These are phyloP conservation scores for Tetrapyrgos nigripes DNA, from an alignment of 1,284 basidiomycete genomes.

Conservation along the genomic window DNA sequence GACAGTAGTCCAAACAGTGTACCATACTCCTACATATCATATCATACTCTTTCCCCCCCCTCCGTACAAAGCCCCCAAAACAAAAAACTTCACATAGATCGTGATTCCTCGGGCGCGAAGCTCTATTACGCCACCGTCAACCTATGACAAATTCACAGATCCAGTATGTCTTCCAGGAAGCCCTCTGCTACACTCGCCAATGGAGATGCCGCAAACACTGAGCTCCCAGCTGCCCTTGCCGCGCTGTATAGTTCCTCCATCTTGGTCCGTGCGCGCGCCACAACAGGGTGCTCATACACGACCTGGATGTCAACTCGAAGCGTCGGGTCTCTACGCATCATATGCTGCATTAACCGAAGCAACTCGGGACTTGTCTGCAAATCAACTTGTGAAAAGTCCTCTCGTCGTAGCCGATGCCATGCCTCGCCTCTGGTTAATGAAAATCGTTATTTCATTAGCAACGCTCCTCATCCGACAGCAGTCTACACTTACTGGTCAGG, in stretches of 20 bases:
- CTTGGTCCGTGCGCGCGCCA: constrained; percentile 67
- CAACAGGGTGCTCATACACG: constrained; percentile 70
- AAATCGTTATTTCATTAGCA: constrained; percentile 33
- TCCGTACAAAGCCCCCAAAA: not conserved
- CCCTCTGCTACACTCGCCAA: constrained; percentile 61
- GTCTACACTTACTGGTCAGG: constrained; percentile 86
- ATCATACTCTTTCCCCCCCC: no score
- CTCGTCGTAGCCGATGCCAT: constrained; percentile 93
- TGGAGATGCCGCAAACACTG: constrained; percentile 69
- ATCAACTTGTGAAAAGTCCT: constrained; percentile 93
- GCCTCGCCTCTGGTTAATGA: constrained; percentile 71
- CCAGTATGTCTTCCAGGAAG: constrained; percentile 71
- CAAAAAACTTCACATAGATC: not conserved
- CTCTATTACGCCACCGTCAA: constrained; percentile 29
- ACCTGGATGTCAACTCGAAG: constrained; percentile 64
- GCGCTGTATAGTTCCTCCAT: constrained; percentile 63
- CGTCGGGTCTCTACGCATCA: constrained; percentile 80
- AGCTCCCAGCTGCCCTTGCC: constrained; percentile 45
- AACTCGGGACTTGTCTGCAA: constrained; percentile 78
- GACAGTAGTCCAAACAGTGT: no score
- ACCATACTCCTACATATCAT: no score
- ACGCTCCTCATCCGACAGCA: constrained; percentile 18
- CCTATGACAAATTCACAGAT: constrained; percentile 31
- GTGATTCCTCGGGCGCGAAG: not conserved
- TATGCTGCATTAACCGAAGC: constrained; percentile 72